Evolutionary conservation across 1,284 basidiomycete genomes (phyloP), one percentile per base, ranked within the genome.

Genomic region (Pseudozyma sp.): DNA sequence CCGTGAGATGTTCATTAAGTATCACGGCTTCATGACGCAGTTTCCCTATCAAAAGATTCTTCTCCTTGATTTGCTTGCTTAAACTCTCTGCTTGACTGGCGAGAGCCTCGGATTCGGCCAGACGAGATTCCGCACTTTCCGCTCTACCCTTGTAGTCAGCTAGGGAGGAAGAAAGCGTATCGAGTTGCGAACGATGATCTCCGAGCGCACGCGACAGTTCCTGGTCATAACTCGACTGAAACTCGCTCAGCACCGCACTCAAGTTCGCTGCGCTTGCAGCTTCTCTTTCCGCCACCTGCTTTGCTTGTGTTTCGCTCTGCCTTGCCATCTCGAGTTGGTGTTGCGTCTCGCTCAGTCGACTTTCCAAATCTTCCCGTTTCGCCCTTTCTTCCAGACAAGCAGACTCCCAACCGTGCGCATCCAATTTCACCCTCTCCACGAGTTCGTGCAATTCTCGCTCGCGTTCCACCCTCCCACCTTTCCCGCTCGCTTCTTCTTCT

Each of bases 1-100:
- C 95, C 77, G 95, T 97, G 9, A 99, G 88, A 81, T 99, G 96
- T 83, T 99, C 96, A 81, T 99, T 98, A 82, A 96, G 91, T 61
- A 98, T 70, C 34, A 83, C 55, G 14, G 74, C 91, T 89, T 98
- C 95, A 82, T 99, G 95, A 55, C 95, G 89, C 72, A 98, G 87
- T 85, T 98, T 98, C 53, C 92, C 92, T 45, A 97, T 93, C 6
- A 96, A 88, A 19, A 94, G 87, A 66, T 92, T 92, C 88, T 98
- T 98, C 86, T 98, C 96, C 86, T 94, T 96, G 51, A 97, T 88
- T 78, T 98, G 94, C 80, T 92, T 92, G 1, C 91, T 90, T 49
- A 68, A 25, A 4, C 19, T 52, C 21, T 62, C 64, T 0, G 64
- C 51, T 36, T 68, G 54, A 0, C 48, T 8, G 0, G 63, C 52